Base-by-base conservation (phyloP, 805 yeast genomes). In the Starmerella bombicola region DNA sequence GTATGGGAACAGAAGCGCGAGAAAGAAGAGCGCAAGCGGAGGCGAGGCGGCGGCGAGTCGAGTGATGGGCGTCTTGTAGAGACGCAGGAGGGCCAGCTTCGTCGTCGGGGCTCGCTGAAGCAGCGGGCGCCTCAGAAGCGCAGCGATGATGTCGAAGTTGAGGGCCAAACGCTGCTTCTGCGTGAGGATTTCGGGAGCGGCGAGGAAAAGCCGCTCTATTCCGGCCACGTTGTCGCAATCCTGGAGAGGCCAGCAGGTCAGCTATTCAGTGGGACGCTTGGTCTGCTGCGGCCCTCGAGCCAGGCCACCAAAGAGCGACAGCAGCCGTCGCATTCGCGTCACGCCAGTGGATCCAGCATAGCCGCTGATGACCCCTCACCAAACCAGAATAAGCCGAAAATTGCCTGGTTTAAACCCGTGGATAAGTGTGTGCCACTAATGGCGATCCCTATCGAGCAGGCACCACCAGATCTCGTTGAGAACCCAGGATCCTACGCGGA, bases 341-440 rank as follows among this genome's bases (percentile, higher is more conserved):
- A 58, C 49, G 29, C 38, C 10, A 35, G 40, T 34, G 3, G 8
- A 9, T 20, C 36, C n/a, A 29, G 22, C 13, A 10, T 10, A 9
- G 8, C 13, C 28, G 17, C 8, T 7, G 38, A 17, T 10, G 29
- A 23, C 24, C 18, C 7, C 3, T 5, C 26, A 5, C 20, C 13
- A 30, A 33, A 13, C 37, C 65, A 38, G 73, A 34, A 34, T 21
- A 22, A n/a, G 32, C 98, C 98, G 25, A 91, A 91, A 58, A 91
- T 91, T 66, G 96, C 91, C 25, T 91, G 98, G 98, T 91, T 91
- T 61, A 91, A 91, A 59, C 98, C 98, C 29, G 86, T 95, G 1
- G 98, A 91, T 59, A 91, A 91, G 63, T 83, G 93, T 48, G 98
- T 91, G 17, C 98, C 98, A 4, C 69, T 91, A 49, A 86, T 91